Base-by-base conservation (phyloP, 2,329 filamentous ascomycete genomes). In the Ascochyta fabae region DNA sequence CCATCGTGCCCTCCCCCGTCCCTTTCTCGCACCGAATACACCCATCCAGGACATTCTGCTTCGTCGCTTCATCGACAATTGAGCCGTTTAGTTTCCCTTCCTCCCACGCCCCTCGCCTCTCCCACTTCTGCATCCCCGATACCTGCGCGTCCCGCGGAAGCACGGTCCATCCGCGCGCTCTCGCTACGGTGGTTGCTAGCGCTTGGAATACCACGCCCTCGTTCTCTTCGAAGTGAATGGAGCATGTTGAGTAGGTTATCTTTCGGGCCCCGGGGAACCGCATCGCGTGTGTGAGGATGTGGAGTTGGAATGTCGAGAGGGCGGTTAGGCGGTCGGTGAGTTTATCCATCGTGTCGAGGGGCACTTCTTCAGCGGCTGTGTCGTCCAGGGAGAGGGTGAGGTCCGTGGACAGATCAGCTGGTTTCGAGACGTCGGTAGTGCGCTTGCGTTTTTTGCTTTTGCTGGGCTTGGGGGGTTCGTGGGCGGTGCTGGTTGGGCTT, bases 201-300 rank as follows among this genome's bases (percentile, higher is more conserved):
- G 91, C 89, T 42, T 84, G 82, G 52, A 88, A 76, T 0, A 97
- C 92, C 0, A 98, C 93, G 1, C 83, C 77, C 75, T 99, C 95
- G 67, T 99, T 98, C 74, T 99, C 95, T 62, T 90, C 85, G 0
- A 86, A 84, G 71, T 98, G 88, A 2, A 96, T 79, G 0, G 94
- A 98, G 73, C 95, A 99, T 0, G 95, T 98, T 31, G 92, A 96
- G 73, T 98, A 99, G 0, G 91, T 93, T 39, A 98, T 87, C 62
- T 86, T 88, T 12, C 74, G 65, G 6, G 68, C 70, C 1, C 83
- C 81, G 0, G 92, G 88, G 65, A 98, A 99, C 22, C 79, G 77
- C 76, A 98, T 88, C 0, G 95, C 93, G 72, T 97, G 95, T 42
- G 89, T 82, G 2, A 99, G 80, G 10, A 98, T 85, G 24, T 85